phyloP scores from a whole-genome alignment of 371 early-diverging fungal genomes.

The Zopfochytrium polystomum region DNA sequence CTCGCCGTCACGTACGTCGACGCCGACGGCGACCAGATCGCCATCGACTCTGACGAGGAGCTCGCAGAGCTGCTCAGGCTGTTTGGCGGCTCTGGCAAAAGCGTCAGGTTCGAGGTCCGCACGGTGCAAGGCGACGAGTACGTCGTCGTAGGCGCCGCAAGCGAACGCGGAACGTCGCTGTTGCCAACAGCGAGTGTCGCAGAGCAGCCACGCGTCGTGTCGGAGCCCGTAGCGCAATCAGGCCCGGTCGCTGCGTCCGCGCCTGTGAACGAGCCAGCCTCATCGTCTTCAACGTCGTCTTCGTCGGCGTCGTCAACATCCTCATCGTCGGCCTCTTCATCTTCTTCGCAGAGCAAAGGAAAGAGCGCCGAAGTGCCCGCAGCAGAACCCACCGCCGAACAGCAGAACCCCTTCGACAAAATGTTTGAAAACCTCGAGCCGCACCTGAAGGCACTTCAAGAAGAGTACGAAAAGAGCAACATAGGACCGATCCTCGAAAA shows the following conservation, averaged over 20 bases:
- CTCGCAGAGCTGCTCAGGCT: conserved; percentile 15
- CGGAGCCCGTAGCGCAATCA: neutral
- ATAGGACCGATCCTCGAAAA: conserved; percentile 29
- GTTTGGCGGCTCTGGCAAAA: neutral
- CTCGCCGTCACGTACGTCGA: conserved; percentile 29
- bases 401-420: conserved; percentile 10
- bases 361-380: neutral
- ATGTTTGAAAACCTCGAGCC: conserved; percentile 24
- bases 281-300: neutral
- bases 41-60: conserved; percentile 31
- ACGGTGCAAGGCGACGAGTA: neutral
- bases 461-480: conserved; percentile 28
- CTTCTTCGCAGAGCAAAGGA: conserved; percentile 1
- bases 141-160: neutral
- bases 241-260: neutral
- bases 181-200: too few species aligned
- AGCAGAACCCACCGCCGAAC: neutral
- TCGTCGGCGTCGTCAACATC: neutral
- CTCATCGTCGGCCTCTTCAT: neutral
- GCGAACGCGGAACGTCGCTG: too few species aligned
- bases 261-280: neutral
- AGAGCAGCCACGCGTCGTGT: too few species aligned
- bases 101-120: too few species aligned
- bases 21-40: conserved; percentile 27
- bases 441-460: conserved; percentile 16